Conservation (phyloP, 805 yeast genomes). For the Jamesozyma jinghongensis region DNA sequence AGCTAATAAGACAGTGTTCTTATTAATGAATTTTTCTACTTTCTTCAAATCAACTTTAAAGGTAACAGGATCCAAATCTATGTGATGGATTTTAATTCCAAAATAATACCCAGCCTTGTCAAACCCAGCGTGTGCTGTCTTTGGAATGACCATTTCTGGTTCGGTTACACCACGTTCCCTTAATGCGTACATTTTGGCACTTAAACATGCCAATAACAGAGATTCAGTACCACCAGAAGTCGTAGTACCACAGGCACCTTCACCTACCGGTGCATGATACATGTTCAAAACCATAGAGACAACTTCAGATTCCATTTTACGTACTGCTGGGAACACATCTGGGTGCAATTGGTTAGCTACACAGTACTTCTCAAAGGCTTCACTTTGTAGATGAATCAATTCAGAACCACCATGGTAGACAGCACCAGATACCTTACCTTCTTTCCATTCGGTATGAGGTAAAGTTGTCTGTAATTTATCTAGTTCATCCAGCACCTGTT, state of each 20-base stretch:
- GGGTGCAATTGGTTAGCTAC: constrained; percentile 95
- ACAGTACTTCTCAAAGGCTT: constrained; percentile 66
- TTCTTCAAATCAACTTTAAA: constrained; percentile 57
- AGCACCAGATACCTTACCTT: constrained; percentile 87
- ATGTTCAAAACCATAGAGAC: constrained; percentile 80
- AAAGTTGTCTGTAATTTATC: constrained; percentile 37
- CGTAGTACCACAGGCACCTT: constrained; percentile 67
- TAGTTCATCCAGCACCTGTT: constrained; percentile 42
- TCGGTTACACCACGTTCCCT: constrained; percentile 46
- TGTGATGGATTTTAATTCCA: constrained; percentile 75
- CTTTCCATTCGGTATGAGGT: constrained; percentile 70
- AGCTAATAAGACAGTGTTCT: constrained; percentile 71
- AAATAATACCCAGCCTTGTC: constrained; percentile 90
- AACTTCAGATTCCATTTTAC: constrained; percentile 94
- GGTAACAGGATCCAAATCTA: constrained; percentile 59
- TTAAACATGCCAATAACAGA: constrained; percentile 69
- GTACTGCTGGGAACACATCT: constrained; percentile 90
- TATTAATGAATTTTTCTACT: constrained; percentile 57
- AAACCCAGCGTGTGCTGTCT: constrained; percentile 88
- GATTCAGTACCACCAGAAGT: constrained; percentile 97
- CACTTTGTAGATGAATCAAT: constrained; percentile 60
- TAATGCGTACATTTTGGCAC: constrained; percentile 74
- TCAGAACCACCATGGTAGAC: constrained; percentile 94
- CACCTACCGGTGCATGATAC: constrained; percentile 64
- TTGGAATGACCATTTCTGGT: constrained; percentile 87